phyloP scores from a whole-genome alignment of 148 eudicot species.

The Cornus controversa region DNA sequence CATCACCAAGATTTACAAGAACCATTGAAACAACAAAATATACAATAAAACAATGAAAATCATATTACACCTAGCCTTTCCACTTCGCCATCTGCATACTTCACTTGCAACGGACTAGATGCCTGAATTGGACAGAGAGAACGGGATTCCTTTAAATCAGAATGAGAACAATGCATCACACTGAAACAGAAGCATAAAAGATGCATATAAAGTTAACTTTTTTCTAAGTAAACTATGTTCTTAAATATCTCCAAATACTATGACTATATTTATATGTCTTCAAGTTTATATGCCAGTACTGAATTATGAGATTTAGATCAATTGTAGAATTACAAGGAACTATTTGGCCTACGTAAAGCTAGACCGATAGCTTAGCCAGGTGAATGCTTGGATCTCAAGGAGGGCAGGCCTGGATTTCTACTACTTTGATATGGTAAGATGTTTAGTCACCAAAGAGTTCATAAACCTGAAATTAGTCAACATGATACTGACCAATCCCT shows the following conservation, averaged over 20 bases:
- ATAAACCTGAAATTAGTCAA: background rate
- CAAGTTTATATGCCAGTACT: background rate
- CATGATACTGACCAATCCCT: background rate
- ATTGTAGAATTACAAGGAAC: background rate
- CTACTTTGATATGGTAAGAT: background rate
- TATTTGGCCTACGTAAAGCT: constrained; percentile 5
- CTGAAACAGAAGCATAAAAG: constrained; percentile 10
- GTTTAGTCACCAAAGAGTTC: background rate
- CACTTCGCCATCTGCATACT: constrained; percentile 99
- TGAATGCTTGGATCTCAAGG: background rate
- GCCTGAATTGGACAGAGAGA: constrained; percentile 59
- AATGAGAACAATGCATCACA: constrained; percentile 10
- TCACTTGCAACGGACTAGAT: constrained; percentile 98
- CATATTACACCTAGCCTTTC: constrained; percentile 82
- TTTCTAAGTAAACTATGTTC: background rate
- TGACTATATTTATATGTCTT: background rate
- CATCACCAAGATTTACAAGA: constrained; percentile 9
- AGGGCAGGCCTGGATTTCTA: background rate
- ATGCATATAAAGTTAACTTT: background rate
- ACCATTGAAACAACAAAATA: constrained; percentile 4
- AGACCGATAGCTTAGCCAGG: background rate
- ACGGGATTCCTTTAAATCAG: constrained; percentile 22
- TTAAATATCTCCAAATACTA: background rate
- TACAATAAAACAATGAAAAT: constrained; percentile 9
- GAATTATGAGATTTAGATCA: background rate